phyloP scores from a whole-genome alignment of 2,329 filamentous ascomycete species.

The Aspergillus sp. region DNA sequence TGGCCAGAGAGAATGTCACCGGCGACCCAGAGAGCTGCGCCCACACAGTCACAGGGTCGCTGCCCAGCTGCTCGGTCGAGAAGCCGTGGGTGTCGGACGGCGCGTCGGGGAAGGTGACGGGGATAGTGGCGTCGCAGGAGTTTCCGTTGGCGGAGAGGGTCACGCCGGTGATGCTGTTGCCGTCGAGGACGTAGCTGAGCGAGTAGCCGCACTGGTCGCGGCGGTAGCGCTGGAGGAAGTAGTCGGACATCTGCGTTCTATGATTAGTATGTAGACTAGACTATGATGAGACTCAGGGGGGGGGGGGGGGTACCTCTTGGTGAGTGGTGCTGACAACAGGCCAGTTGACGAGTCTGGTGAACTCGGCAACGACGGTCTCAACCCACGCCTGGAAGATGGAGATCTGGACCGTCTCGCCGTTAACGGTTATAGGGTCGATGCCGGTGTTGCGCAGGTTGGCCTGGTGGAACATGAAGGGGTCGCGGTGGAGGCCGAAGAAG shows the following conservation, averaged over 20 bases:
- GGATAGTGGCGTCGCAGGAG: constrained; percentile 52
- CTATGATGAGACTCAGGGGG: not conserved
- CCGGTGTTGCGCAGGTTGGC: constrained; percentile 58
- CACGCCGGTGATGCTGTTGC: constrained; percentile 50
- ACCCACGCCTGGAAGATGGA: constrained; percentile 60
- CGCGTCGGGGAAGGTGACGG: constrained; percentile 53
- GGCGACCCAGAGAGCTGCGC: constrained; percentile 46
- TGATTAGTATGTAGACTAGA: too few species aligned
- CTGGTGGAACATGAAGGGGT: constrained; percentile 65
- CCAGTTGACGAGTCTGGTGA: constrained; percentile 55
- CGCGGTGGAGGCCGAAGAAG: constrained; percentile 56
- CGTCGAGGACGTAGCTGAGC: constrained; percentile 47
- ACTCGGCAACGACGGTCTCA: constrained; percentile 55
- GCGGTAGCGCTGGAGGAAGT: constrained; percentile 54
- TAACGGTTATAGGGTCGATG: constrained; percentile 49
- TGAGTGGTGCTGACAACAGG: constrained; percentile 58
- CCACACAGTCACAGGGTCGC: constrained; percentile 54
- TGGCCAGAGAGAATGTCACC: constrained; percentile 46
- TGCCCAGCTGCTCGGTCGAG: constrained; percentile 55
- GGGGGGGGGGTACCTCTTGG: constrained; percentile 45
- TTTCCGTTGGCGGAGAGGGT: constrained; percentile 52
- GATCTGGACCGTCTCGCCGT: constrained; percentile 46
- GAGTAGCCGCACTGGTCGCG: constrained; percentile 55
- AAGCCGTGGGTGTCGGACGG: constrained; percentile 46
- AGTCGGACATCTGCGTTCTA: constrained; percentile 39